These are phyloP conservation scores for Mortierella sp. DNA, from an alignment of 371 early-diverging fungal species.

Conservation along the genomic window DNA sequence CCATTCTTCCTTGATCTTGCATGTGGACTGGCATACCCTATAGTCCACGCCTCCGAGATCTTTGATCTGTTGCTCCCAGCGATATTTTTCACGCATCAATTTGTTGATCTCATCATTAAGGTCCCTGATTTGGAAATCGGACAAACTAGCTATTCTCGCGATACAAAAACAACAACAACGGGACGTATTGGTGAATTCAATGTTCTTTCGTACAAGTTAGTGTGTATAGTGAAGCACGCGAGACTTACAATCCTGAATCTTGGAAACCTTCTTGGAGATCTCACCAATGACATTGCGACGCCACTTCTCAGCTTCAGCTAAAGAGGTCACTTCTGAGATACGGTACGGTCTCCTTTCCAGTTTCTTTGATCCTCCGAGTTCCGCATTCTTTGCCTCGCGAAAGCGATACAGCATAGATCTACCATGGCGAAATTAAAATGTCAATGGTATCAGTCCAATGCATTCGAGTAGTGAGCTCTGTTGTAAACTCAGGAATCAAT, in stretches of 20 bases:
- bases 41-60: conserved; percentile 97
- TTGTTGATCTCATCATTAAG: conserved; percentile 97
- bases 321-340: conserved; percentile 74
- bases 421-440: background rate
- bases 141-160: conserved; percentile 71
- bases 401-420: conserved; percentile 97
- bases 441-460: background rate
- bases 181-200: background rate
- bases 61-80: conserved; percentile 93
- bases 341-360: conserved; percentile 82
- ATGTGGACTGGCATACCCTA: conserved; percentile 63
- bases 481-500: background rate
- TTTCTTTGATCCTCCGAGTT: conserved; percentile 78
- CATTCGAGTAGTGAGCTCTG: conserved; percentile 4
- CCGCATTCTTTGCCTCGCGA: conserved; percentile 92
- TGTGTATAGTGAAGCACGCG: background rate
- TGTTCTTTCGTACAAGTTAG: background rate
- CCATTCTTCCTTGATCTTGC: background rate
- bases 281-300: conserved; percentile 89
- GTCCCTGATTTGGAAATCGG: conserved; percentile 93
- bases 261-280: conserved; percentile 87
- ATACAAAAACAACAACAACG: background rate
- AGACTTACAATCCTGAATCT: conserved; percentile 89
- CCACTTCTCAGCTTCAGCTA: conserved; percentile 92
- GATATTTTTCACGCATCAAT: conserved; percentile 88